A percentile compares a stretch with the other conserved stretches of the same genome.
Evolutionary conservation across 306 rosid genomes (phyloP).

Genomic region (Medicago arabica): DNA sequence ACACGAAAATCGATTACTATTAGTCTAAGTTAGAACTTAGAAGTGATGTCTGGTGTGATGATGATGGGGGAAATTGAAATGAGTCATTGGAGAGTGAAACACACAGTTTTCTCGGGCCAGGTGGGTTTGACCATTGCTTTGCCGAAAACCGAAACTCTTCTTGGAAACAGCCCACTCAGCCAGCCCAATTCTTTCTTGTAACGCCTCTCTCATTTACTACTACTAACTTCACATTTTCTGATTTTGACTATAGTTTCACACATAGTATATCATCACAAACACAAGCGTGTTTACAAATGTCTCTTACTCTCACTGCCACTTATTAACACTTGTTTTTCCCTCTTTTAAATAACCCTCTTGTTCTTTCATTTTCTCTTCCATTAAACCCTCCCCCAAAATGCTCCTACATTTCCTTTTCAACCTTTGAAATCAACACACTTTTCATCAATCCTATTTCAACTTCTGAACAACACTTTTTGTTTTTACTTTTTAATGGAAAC

Average conservation of each 20-base stretch:
- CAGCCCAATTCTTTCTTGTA: neutral
- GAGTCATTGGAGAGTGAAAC: conserved; percentile 61
- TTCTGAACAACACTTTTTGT: neutral
- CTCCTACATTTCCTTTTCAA: conserved; percentile 11
- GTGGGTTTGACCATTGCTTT: conserved; percentile 68
- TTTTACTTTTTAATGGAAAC: conserved; percentile 51
- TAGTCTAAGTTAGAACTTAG: neutral
- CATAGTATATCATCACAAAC: neutral
- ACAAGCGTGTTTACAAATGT: conserved; percentile 35
- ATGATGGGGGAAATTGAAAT: neutral
- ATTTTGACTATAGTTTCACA: neutral
- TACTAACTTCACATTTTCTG: neutral
- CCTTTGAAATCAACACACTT: no score
- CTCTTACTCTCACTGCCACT: conserved; percentile 37
- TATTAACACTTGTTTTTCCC: neutral
- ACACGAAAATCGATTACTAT: neutral
- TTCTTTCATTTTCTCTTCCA: neutral
- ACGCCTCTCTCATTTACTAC: neutral
- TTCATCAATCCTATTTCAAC: neutral
- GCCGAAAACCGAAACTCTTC: conserved; percentile 62
- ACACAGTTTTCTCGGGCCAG: conserved; percentile 94
- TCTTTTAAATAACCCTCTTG: neutral
- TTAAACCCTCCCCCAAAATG: no score
- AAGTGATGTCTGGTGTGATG: neutral
- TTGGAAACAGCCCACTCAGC: conserved; percentile 51